Evolutionary conservation across 495 filamentous ascomycete genomes (phyloP), one percentile per base, ranked within the genome.

Genomic region (Aspergillus egyptiacus): DNA sequence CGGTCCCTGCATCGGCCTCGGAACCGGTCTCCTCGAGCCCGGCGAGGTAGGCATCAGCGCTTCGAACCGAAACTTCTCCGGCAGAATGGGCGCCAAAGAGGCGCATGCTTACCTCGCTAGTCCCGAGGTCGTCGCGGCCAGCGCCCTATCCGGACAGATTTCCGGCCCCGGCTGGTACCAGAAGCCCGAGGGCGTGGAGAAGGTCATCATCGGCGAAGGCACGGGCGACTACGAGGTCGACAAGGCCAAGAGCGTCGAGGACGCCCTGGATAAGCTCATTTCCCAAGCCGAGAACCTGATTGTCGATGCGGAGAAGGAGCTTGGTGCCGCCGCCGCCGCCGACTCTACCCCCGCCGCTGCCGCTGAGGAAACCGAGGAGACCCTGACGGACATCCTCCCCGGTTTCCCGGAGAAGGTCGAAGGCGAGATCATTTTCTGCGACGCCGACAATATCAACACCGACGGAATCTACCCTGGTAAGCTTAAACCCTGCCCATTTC

Each of bases 21-120:
- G 90, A 4, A 84, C 81, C 1, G 91, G 91, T 7, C 74, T 96
- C 0, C 76, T 96, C 0, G 85, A 96, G 58, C 77, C 81, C 8
- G 87, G 87, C 2, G 88, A 96, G 68, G 82, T 91, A 22, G 91
- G 91, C n/a, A 94, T 96, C 59, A 84, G 78, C 53, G 87, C 88
- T 0, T 84, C 78, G 41, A 96, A 96, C 71, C 81, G 91, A 15
- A 96, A 95, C 65, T 96, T 95, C 74, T 91, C 93, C 68, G 91
- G 89, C 0, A 80, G 91, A 17, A 95, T 96, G 90, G 91, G 91
- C 3, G 82, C 75, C 5, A 81, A 75, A 6, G 82, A 89, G 5
- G 88, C 89, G 0, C 85, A 88, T 53, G 89, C 90, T 0, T 97
- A 97, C 62, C 81, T 98, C 2, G 87, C 83, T 7, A 89, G 83